Conservation (phyloP, 208 protist genomes). For the Tetramitus jugosus region DNA sequence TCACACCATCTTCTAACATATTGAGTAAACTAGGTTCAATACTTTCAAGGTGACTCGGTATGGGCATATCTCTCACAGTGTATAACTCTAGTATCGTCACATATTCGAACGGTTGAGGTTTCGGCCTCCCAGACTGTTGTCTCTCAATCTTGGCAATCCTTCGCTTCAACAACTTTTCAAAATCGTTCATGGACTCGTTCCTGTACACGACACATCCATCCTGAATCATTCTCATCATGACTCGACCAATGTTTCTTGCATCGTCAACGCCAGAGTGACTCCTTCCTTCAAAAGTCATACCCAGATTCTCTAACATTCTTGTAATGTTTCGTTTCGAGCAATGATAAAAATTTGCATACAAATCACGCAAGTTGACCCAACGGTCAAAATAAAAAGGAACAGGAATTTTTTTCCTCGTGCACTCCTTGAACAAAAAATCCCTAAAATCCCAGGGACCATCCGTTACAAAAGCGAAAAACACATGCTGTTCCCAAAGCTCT, state of each 20-base stretch:
- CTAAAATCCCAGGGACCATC: slow-evolving; percentile 21
- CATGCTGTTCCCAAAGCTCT: background rate
- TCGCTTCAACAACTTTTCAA: too few relatives aligned
- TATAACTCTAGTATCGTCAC: too few relatives aligned
- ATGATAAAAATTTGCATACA: background rate
- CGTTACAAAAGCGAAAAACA: background rate
- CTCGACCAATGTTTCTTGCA: background rate
- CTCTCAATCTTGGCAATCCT: too few relatives aligned
- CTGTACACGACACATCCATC: too few relatives aligned
- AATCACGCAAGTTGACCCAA: background rate
- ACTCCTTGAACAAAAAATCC: background rate
- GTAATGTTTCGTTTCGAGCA: background rate
- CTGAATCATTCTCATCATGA: background rate
- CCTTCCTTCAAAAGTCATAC: background rate
- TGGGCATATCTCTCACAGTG: too few relatives aligned
- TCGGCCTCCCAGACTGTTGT: too few relatives aligned
- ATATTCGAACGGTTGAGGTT: too few relatives aligned
- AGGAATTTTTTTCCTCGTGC: background rate
- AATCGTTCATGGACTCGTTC: too few relatives aligned
- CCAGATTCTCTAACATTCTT: background rate
- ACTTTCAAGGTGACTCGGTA: too few relatives aligned
- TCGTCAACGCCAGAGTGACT: slow-evolving; percentile 15
- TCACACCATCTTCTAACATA: too few relatives aligned
- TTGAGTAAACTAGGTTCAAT: too few relatives aligned
- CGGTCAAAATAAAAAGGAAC: background rate